Percentiles rank a stretch among this genome's conserved stretches.
These are phyloP conservation scores for Haberlea rhodopensis DNA, from an alignment of 257 asterid species.

Conservation along the genomic window DNA sequence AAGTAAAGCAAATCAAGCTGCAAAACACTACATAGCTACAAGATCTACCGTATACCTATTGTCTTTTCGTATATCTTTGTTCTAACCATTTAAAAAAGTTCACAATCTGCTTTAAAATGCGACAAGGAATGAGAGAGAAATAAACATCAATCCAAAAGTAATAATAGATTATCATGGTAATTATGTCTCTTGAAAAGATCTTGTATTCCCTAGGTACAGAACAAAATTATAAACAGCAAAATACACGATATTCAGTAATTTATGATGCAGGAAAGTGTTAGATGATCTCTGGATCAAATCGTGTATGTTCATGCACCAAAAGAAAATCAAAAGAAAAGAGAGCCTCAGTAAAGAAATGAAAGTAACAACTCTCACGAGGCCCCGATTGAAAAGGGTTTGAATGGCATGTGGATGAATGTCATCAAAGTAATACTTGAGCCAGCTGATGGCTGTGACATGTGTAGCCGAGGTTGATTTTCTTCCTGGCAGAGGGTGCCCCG, in stretches of 20 bases:
- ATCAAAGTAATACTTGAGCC: conserved; percentile 90
- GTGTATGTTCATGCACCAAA: conserved; percentile 4
- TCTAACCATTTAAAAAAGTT: neutral
- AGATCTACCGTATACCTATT: neutral
- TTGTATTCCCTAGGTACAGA: too few relatives aligned
- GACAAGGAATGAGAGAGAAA: neutral
- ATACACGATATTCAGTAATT: too few relatives aligned
- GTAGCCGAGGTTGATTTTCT: conserved; percentile 41
- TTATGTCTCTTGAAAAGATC: conserved; percentile 3
- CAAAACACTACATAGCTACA: neutral
- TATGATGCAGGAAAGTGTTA: neutral
- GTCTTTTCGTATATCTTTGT: neutral
- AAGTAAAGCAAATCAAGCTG: conserved; percentile 15
- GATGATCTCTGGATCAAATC: neutral
- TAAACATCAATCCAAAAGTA: conserved; percentile 3
- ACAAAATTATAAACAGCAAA: too few relatives aligned
- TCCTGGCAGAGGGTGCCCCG: conserved; percentile 78
- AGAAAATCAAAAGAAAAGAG: conserved; percentile 21
- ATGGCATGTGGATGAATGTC: conserved; percentile 59
- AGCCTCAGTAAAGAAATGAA: neutral
- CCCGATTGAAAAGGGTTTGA: conserved; percentile 72
- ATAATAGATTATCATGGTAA: neutral
- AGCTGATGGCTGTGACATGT: conserved; percentile 80
- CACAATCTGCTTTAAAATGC: conserved; percentile 14
- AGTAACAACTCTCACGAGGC: conserved; percentile 54